phyloP scores from a whole-genome alignment of 768 basidiomycete genomes.

The Nevesoporus exiguus region DNA sequence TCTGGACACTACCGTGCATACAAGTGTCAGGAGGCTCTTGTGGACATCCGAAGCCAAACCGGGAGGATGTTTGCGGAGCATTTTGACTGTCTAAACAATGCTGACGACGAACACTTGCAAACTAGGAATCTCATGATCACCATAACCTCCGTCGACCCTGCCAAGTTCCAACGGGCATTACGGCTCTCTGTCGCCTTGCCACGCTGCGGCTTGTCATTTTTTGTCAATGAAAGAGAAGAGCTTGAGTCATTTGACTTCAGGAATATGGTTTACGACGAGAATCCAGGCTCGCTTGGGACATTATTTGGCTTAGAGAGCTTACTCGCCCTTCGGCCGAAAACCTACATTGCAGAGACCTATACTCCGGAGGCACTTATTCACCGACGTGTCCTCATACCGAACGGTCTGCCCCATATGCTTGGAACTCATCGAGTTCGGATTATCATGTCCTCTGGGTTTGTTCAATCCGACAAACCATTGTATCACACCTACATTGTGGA shows the following conservation, averaged over 20 bases:
- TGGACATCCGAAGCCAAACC: not conserved
- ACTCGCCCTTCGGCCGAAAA: not conserved
- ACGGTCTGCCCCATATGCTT: not conserved
- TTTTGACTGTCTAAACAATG: not conserved
- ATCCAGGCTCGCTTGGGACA: not conserved
- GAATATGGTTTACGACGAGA: not conserved
- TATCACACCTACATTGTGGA: not conserved
- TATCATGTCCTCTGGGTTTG: not conserved
- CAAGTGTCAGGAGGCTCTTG: not conserved
- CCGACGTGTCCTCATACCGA: not conserved
- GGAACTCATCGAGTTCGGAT: not conserved
- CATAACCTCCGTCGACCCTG: not conserved
- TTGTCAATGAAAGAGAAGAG: not conserved
- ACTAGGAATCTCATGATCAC: not conserved
- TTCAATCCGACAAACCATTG: not conserved
- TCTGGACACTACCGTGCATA: not conserved
- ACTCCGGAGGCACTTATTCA: not conserved
- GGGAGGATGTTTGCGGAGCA: not conserved
- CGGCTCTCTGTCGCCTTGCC: not conserved
- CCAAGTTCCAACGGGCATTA: not conserved
- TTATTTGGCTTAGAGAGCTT: not conserved
- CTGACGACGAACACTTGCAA: not conserved
- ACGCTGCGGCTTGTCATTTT: not conserved
- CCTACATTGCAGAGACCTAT: too few relatives aligned
- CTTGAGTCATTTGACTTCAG: not conserved